These are phyloP conservation scores for Cyanodermella asteris DNA, from an alignment of 2,329 filamentous ascomycete genomes.

Conservation along the genomic window DNA sequence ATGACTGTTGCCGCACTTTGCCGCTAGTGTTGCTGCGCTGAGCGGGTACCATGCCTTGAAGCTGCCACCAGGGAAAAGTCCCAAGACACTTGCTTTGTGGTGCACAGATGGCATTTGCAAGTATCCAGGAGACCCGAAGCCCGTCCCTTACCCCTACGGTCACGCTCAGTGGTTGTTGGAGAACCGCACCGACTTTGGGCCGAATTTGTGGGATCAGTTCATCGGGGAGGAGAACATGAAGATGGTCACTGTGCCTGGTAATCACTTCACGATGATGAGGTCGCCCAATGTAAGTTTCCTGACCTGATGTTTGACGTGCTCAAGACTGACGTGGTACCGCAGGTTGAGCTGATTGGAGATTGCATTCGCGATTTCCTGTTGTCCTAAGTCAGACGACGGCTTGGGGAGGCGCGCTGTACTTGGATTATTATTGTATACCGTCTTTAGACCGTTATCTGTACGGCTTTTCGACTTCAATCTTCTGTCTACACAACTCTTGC, in stretches of 20 bases:
- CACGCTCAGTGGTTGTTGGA: constrained; percentile 50
- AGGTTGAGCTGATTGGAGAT: no score
- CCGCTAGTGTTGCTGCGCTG: constrained; percentile 43
- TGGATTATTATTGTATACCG: no score
- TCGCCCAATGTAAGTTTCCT: constrained; percentile 15
- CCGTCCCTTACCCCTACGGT: constrained; percentile 35
- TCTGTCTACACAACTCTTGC: no score
- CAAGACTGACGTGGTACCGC: no score
- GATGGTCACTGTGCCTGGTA: constrained; percentile 45
- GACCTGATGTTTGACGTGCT: neutral
- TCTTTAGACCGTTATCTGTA: no score
- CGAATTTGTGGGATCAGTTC: constrained; percentile 48
- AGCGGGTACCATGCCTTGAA: constrained; percentile 46
- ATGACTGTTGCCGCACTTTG: constrained; percentile 58
- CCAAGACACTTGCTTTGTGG: constrained; percentile 45
- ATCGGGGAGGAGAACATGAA: constrained; percentile 38
- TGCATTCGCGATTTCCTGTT: no score
- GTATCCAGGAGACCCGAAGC: constrained; percentile 40
- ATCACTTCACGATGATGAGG: constrained; percentile 62
- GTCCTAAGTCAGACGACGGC: no score
- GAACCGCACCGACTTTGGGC: constrained; percentile 48
- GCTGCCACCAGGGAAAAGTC: constrained; percentile 35
- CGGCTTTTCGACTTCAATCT: no score
- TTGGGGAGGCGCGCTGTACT: no score
- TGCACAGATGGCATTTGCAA: constrained; percentile 54